Base-by-base conservation (phyloP, 2,329 filamentous ascomycete species). In the Trichoderma sp. region DNA sequence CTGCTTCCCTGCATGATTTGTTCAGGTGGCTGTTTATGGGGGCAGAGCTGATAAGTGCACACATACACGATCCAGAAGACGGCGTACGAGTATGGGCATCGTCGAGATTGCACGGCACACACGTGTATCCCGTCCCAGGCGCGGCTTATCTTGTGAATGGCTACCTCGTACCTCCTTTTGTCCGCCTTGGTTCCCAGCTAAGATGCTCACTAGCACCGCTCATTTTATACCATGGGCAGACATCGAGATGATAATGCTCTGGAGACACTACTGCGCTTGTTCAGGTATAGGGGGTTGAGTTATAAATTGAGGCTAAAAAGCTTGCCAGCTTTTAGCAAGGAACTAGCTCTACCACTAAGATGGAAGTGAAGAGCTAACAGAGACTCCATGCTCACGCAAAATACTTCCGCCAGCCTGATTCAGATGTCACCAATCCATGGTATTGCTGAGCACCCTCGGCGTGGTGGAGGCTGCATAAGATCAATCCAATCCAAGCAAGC, bases 1-100 rank as follows among this genome's bases (percentile, higher is more conserved):
- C 65, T 60, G 65, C 65, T 60, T 60, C 56, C 56, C 28, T 60
- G 66, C 66, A 61, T 69, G 47, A 12, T 18, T 39, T 69, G 56
- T 61, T 32, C 65, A 60, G 53, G 65, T 68, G 65, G 64, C 21
- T 56, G 26, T 26, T 28, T 18, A 28, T 26, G 51, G 64, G 51
- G 34, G 51, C 64, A 57, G 18, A 58, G 65, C 65, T 28, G 56
- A 60, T 47, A 32, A 26, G 24, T 32, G 56, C 57, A 67, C 64
- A 66, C 32, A 34, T 53, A 26, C 24, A 56, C 51, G 34, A 36
- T 36, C 34, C 34, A 39, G 36, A 18, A 43, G 15, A 53, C 47
- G 21, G 53, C 12, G 26, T 57, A 57, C 24, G 15, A 28, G 14
- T 9, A n/a, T 21, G 9, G 43, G 43, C 43, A 24, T 53, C 47